These are phyloP conservation scores for Kingdonia uniflora DNA, from an alignment of 164 flowering plant genomes.

Conservation along the genomic window DNA sequence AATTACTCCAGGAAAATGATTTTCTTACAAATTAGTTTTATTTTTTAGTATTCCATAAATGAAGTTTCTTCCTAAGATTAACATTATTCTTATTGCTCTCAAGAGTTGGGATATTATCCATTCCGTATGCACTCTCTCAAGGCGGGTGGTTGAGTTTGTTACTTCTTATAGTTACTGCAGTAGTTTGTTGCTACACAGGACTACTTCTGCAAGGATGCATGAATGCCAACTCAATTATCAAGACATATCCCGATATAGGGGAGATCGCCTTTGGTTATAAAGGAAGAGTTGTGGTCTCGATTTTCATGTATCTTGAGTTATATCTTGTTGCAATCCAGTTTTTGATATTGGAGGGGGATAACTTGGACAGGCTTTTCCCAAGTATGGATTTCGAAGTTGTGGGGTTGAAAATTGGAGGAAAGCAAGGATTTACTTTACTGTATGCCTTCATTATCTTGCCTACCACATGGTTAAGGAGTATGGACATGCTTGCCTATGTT, in stretches of 20 bases:
- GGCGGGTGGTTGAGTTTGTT: slow-evolving; percentile 63
- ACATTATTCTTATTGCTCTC: slow-evolving; percentile 8
- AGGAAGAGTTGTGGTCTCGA: slow-evolving; percentile 38
- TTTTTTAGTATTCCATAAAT: no score
- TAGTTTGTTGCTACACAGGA: slow-evolving; percentile 45
- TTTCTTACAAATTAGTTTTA: background rate
- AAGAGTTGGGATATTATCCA: slow-evolving; percentile 69
- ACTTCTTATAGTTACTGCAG: slow-evolving; percentile 32
- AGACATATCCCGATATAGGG: slow-evolving; percentile 53
- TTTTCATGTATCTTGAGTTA: slow-evolving; percentile 50
- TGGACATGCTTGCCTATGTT: slow-evolving; percentile 43
- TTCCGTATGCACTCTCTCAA: slow-evolving; percentile 56
- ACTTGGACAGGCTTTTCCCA: slow-evolving; percentile 52
- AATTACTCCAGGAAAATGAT: background rate
- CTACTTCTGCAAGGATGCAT: slow-evolving; percentile 44
- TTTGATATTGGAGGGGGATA: slow-evolving; percentile 79
- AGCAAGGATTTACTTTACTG: slow-evolving; percentile 30
- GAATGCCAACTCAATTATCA: slow-evolving; percentile 29
- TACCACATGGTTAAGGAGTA: slow-evolving; percentile 41
- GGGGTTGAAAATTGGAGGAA: slow-evolving; percentile 12
- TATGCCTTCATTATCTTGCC: slow-evolving; percentile 58
- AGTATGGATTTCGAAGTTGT: slow-evolving; percentile 7
- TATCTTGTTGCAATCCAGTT: slow-evolving; percentile 60
- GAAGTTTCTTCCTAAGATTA: background rate
- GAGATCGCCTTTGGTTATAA: slow-evolving; percentile 58